These are phyloP conservation scores for Ogataea salicorniae DNA, from an alignment of 805 yeast genomes.

Conservation along the genomic window DNA sequence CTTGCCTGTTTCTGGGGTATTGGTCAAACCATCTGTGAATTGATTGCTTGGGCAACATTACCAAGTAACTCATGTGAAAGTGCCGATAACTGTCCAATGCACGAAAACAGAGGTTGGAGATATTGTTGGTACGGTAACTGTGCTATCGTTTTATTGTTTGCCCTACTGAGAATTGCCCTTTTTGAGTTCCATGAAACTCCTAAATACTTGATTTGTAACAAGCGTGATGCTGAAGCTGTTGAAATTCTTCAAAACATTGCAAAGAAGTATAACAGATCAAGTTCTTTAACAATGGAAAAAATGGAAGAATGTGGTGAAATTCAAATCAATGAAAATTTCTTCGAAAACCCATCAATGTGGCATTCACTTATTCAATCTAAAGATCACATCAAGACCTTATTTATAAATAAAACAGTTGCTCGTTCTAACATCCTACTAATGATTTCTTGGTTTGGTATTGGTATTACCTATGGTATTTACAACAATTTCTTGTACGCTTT, in stretches of 20 bases:
- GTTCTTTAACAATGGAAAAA: conserved; percentile 37
- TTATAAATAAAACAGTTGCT: conserved; percentile 37
- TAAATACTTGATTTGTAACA: conserved; percentile 26
- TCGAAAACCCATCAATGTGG: conserved; percentile 3
- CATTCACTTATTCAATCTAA: conserved; percentile 4
- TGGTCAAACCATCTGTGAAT: conserved; percentile 44
- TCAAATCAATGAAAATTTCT: conserved; percentile 10
- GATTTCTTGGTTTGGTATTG: conserved; percentile 48
- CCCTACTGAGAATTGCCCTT: conserved; percentile 39
- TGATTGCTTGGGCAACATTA: conserved; percentile 46
- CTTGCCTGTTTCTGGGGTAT: conserved; percentile 54
- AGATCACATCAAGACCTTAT: conserved; percentile 38
- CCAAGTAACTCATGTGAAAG: conserved; percentile 40
- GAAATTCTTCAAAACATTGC: conserved; percentile 38
- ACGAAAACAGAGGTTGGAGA: conserved; percentile 50
- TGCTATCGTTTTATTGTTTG: conserved; percentile 39
- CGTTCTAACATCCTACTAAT: conserved; percentile 34
- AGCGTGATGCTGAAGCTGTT: conserved; percentile 41
- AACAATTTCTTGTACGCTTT: conserved; percentile 44
- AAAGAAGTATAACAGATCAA: conserved; percentile 33
- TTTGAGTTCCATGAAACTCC: conserved; percentile 37
- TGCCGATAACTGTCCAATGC: conserved; percentile 35
- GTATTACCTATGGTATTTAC: conserved; percentile 46
- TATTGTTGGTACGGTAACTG: conserved; percentile 46
- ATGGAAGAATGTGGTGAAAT: conserved; percentile 35